These are phyloP conservation scores for Plasmodium gaboni DNA, from an alignment of 169 alveolate genomes.

Conservation along the genomic window DNA sequence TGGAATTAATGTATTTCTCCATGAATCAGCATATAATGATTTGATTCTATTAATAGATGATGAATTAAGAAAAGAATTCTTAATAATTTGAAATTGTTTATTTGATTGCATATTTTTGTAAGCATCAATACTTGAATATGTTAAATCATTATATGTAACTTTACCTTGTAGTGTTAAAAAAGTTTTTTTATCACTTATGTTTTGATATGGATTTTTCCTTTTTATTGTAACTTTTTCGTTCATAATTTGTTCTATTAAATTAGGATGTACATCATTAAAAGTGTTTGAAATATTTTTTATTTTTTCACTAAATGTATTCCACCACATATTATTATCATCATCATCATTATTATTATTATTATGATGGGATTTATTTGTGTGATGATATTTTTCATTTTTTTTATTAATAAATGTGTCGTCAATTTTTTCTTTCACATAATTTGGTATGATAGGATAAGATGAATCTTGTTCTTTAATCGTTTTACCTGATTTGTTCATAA, in stretches of 20 bases:
- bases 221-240: slow-evolving; percentile 65
- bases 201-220: slow-evolving; percentile 30
- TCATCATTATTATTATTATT: slow-evolving; percentile 15
- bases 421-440: not conserved
- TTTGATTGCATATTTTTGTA: slow-evolving; percentile 73
- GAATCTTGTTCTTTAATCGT: not conserved
- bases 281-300: slow-evolving; percentile 10
- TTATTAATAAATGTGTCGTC: not conserved
- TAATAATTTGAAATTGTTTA: slow-evolving; percentile 55
- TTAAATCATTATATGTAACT: slow-evolving; percentile 47
- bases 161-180: slow-evolving; percentile 43
- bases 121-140: slow-evolving; percentile 65
- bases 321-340: slow-evolving; percentile 1
- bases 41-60: slow-evolving; percentile 78
- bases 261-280: slow-evolving; percentile 39
- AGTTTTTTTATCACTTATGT: slow-evolving; percentile 47
- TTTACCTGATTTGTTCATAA: slow-evolving; percentile 43
- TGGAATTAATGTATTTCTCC: slow-evolving; percentile 78
- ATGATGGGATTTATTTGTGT: slow-evolving; percentile 3
- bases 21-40: slow-evolving; percentile 81
- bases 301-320: slow-evolving; percentile 27
- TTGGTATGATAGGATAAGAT: too few relatives aligned
- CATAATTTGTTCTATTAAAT: slow-evolving; percentile 54
- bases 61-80: slow-evolving; percentile 30
- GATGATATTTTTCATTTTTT: slow-evolving; percentile 4